Conservation (phyloP, 768 basidiomycete species). For the Suillus decipiens region DNA sequence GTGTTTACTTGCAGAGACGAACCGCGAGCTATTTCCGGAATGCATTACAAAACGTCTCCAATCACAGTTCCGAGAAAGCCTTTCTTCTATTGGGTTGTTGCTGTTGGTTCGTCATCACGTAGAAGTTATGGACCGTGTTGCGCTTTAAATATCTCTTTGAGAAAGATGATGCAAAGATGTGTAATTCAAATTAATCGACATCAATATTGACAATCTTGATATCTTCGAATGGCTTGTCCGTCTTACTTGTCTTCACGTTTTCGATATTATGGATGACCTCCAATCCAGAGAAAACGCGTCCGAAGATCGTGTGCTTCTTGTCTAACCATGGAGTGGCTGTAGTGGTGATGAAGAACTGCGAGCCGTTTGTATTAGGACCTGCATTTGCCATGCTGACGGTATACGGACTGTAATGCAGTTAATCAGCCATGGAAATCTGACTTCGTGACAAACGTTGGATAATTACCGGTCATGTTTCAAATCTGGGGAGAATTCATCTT, state of each 20-base stretch:
- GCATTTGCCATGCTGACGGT: slow-evolving; percentile 96
- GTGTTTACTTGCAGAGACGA: slow-evolving; percentile 19
- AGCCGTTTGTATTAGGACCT: slow-evolving; percentile 88
- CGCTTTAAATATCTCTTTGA: slow-evolving; percentile 35
- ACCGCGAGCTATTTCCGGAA: slow-evolving; percentile 19
- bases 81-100: slow-evolving; percentile 26
- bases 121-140: slow-evolving; percentile 48
- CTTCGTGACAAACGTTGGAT: background rate
- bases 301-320: slow-evolving; percentile 91
- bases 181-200: slow-evolving; percentile 50
- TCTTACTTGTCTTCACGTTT: slow-evolving; percentile 82
- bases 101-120: slow-evolving; percentile 32
- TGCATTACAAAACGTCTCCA: slow-evolving; percentile 33
- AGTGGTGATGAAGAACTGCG: slow-evolving; percentile 98
- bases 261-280: slow-evolving; percentile 93
- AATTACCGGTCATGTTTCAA: slow-evolving; percentile 86
- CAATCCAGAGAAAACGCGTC: slow-evolving; percentile 81
- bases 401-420: slow-evolving; percentile 65
- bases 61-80: slow-evolving; percentile 35
- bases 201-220: slow-evolving; percentile 87
- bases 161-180: slow-evolving; percentile 5
- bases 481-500: slow-evolving; percentile 91
- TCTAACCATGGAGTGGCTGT: slow-evolving; percentile 93
- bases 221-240: slow-evolving; percentile 90
- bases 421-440: background rate